A percentile compares a stretch with the other conserved stretches of the same genome.
These are phyloP conservation scores for Rosa hybrid DNA, from an alignment of 331 rosid genomes.

Conservation along the genomic window DNA sequence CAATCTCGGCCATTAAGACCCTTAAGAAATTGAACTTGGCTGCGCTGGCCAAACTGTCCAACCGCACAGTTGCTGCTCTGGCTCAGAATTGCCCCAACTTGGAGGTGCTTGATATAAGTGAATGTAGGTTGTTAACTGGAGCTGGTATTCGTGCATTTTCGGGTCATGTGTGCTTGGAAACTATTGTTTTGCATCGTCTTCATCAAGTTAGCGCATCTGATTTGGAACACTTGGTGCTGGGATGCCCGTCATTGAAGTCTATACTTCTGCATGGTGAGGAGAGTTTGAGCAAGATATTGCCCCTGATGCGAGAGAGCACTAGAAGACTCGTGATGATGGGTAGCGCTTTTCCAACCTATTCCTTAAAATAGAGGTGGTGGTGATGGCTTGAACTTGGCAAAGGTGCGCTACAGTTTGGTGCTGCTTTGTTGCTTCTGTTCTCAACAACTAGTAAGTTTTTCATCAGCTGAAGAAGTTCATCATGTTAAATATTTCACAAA, in stretches of 20 bases:
- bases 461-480: neutral
- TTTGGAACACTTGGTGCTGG: conserved; percentile 10
- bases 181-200: conserved; percentile 15
- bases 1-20: conserved; percentile 24
- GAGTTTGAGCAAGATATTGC: neutral
- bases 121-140: conserved; percentile 33
- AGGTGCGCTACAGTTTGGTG: neutral
- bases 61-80: conserved; percentile 24
- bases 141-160: conserved; percentile 30
- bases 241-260: conserved; percentile 23
- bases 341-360: neutral
- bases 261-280: neutral
- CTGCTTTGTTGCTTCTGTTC: neutral
- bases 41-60: conserved; percentile 28
- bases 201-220: conserved; percentile 20
- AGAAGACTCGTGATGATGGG: neutral
- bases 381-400: neutral
- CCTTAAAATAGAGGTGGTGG: neutral
- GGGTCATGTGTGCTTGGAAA: conserved; percentile 25
- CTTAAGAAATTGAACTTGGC: conserved; percentile 28
- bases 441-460: neutral
- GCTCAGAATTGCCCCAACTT: conserved; percentile 24
- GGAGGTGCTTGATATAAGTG: conserved; percentile 31
- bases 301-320: neutral
- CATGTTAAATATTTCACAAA: neutral